Conservation (phyloP, 78 protist species). For the Guillardia theta region DNA sequence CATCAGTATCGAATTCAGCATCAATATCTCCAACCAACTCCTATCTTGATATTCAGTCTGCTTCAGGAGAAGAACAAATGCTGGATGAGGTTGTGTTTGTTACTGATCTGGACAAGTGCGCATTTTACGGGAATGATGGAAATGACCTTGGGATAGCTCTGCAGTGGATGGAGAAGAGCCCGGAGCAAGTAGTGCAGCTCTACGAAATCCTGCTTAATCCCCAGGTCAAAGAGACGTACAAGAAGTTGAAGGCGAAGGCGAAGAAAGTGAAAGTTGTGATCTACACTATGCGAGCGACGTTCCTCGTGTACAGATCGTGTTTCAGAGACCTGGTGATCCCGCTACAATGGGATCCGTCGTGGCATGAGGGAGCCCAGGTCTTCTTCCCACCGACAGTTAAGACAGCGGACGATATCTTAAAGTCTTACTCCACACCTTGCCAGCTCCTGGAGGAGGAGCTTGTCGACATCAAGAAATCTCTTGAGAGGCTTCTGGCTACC, state of each 20-base stretch:
- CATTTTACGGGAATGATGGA: not conserved
- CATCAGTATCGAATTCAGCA: not conserved
- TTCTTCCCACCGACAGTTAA: not conserved
- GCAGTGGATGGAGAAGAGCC: conserved; percentile 34
- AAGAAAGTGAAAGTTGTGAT: not conserved
- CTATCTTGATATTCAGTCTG: not conserved
- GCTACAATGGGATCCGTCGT: not conserved
- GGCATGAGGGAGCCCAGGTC: not conserved
- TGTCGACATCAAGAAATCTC: not conserved
- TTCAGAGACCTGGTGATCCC: not conserved
- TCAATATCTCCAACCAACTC: not conserved
- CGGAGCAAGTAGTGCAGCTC: not conserved
- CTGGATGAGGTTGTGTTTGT: not conserved
- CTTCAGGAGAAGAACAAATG: not conserved
- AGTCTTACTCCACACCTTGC: not conserved
- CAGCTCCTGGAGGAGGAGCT: not conserved
- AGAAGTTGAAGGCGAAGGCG: not conserved
- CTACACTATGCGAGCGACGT: conserved; percentile 20
- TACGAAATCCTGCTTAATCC: not conserved
- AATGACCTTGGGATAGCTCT: conserved; percentile 20
- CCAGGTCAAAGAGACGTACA: not conserved
- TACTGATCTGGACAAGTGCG: not conserved
- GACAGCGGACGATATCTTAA: not conserved
- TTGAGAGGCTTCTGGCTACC: not conserved
- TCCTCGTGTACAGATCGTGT: not conserved